These are phyloP conservation scores for Fusarium fujikuroi DNA, from an alignment of 2,329 filamentous ascomycete genomes.

Conservation along the genomic window DNA sequence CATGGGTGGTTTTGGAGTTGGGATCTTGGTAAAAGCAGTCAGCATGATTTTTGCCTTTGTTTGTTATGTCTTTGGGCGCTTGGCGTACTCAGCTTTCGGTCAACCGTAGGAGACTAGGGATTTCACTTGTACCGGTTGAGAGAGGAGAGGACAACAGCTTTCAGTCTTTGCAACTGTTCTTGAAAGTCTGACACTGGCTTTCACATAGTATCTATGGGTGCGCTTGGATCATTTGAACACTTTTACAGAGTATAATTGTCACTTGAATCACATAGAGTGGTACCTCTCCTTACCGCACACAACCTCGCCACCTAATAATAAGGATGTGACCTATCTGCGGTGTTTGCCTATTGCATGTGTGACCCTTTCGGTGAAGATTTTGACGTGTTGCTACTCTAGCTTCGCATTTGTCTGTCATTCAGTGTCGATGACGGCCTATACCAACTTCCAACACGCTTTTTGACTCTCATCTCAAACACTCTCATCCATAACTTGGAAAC, in stretches of 20 bases:
- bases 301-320: background rate
- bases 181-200: too few species aligned
- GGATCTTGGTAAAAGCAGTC: too few species aligned
- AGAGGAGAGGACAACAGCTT: background rate
- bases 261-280: too few species aligned
- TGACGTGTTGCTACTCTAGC: background rate
- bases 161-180: too few species aligned
- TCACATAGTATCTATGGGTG: too few species aligned
- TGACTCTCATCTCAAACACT: too few species aligned
- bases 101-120: too few species aligned
- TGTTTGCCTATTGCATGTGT: background rate
- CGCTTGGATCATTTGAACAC: too few species aligned
- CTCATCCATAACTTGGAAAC: background rate
- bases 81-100: background rate
- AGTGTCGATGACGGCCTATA: background rate
- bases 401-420: background rate
- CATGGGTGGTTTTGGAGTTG: background rate
- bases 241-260: too few species aligned
- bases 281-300: background rate
- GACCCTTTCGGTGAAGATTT: rapidly evolving
- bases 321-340: background rate
- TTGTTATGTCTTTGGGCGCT: too few species aligned
- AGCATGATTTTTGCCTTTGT: too few species aligned
- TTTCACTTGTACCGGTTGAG: too few species aligned
- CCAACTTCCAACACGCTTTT: background rate